phyloP scores from a whole-genome alignment of 257 asterid species.

The Jaltomata sinuosa region DNA sequence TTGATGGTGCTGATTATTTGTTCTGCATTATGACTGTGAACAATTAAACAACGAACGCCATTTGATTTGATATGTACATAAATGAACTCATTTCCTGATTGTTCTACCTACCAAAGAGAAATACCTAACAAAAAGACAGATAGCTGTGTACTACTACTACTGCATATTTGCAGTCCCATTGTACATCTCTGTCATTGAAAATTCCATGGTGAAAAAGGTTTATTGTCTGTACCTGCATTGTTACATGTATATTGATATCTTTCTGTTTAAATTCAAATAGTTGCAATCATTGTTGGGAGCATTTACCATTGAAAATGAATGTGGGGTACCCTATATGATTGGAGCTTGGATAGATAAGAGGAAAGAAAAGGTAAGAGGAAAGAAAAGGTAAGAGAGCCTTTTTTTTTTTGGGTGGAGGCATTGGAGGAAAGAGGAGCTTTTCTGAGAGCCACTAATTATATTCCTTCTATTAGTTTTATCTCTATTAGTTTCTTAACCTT shows the following conservation, averaged over 20 bases:
- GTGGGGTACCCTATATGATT: constrained; percentile 10
- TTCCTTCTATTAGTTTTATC: neutral
- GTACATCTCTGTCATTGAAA: neutral
- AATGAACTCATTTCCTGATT: neutral
- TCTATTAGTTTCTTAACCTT: neutral
- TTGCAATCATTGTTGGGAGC: neutral
- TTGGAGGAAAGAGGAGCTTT: neutral
- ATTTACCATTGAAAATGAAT: neutral
- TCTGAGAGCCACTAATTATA: neutral
- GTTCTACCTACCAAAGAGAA: neutral
- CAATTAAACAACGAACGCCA: neutral
- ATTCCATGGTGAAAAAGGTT: neutral
- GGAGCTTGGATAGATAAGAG: neutral
- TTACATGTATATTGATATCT: neutral
- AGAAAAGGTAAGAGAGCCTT: neutral
- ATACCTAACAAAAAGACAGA: neutral
- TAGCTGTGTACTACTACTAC: neutral
- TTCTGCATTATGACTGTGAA: neutral
- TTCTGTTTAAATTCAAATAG: constrained; percentile 1
- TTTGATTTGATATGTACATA: neutral
- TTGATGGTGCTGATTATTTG: neutral
- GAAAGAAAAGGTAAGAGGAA: neutral
- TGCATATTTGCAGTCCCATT: neutral
- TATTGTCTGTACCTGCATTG: neutral
- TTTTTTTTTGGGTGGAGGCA: neutral